Evolutionary conservation across 2,329 filamentous ascomycete genomes (phyloP).

Genomic region (Trichoderma atroviride): DNA sequence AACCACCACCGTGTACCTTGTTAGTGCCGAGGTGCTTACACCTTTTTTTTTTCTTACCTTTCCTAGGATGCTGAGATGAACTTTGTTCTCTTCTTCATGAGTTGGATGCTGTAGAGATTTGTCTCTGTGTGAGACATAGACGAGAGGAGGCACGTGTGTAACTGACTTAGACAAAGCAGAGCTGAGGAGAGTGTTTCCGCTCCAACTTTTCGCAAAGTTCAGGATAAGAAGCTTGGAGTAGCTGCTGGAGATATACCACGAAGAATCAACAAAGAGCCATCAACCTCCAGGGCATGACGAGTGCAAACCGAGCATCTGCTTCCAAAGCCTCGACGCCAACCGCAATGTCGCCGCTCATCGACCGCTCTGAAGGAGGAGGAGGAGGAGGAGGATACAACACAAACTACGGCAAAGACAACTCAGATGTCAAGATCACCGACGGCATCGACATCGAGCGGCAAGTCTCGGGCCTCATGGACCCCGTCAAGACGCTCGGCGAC

Average conservation of each 20-base stretch:
- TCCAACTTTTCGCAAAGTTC: not conserved
- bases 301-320: constrained; percentile 36
- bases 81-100: not conserved
- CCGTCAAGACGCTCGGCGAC: constrained; percentile 14
- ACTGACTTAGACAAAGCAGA: not conserved
- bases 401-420: not conserved
- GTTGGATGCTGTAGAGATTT: not conserved
- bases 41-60: not conserved
- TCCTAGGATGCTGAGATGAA: not conserved
- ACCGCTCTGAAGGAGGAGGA: constrained; percentile 13
- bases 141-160: not conserved
- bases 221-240: not conserved
- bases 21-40: not conserved
- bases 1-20: not conserved
- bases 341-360: constrained; percentile 23
- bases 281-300: constrained; percentile 2
- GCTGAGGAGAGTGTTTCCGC: not conserved
- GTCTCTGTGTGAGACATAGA: not conserved
- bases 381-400: constrained; percentile 20
- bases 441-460: constrained; percentile 8
- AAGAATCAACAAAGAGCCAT: not conserved
- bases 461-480: not conserved
- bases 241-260: not conserved
- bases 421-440: not conserved
- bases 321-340: constrained; percentile 47